phyloP scores from a whole-genome alignment of 768 basidiomycete genomes.

The Harrya chromipes region DNA sequence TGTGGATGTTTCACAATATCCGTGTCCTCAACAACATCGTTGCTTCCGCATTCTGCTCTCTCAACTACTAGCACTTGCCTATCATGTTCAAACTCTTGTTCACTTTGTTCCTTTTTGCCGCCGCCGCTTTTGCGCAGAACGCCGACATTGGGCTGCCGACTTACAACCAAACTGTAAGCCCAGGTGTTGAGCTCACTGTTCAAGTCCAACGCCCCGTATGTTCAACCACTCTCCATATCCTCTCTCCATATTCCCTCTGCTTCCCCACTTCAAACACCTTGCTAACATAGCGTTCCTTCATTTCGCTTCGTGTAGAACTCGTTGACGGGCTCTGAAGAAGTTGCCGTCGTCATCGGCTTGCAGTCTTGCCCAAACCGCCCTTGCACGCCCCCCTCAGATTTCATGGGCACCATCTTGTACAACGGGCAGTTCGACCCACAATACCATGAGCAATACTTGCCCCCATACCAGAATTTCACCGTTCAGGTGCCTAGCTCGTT shows the following conservation, averaged over 20 bases:
- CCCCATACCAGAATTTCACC: constrained; percentile 46
- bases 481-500: constrained; percentile 36
- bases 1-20: background rate
- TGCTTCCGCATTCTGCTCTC: background rate
- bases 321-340: constrained; percentile 39
- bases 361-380: constrained; percentile 34
- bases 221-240: background rate
- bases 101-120: constrained; percentile 27
- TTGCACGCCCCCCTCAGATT: constrained; percentile 26
- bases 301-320: constrained; percentile 26
- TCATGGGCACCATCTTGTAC: constrained; percentile 45
- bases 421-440: constrained; percentile 43
- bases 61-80: background rate
- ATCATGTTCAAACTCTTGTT: constrained; percentile 18
- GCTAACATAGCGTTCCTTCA: background rate
- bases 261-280: background rate
- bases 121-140: constrained; percentile 40
- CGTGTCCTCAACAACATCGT: background rate
- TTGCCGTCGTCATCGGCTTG: constrained; percentile 45
- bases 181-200: constrained; percentile 41
- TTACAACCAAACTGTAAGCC: constrained; percentile 23
- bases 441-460: constrained; percentile 25
- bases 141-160: constrained; percentile 40
- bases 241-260: background rate
- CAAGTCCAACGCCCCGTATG: constrained; percentile 49